A percentile compares a stretch with the other conserved stretches of the same genome.
These are phyloP conservation scores for Penicillium sp. DNA, from an alignment of 2,329 filamentous ascomycete genomes.

Conservation along the genomic window DNA sequence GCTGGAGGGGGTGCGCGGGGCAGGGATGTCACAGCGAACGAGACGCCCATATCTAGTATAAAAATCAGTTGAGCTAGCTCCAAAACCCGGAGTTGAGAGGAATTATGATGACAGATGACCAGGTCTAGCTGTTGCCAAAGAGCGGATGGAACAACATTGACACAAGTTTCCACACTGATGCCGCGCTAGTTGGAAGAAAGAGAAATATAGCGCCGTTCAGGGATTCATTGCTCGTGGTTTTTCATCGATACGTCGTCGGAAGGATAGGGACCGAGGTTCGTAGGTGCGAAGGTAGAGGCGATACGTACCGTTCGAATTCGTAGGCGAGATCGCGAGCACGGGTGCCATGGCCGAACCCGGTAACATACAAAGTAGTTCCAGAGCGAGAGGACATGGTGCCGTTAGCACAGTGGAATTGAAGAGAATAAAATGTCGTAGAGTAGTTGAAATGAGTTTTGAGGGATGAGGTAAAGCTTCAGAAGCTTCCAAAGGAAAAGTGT, in stretches of 20 bases:
- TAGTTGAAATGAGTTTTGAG: not conserved
- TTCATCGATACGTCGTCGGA: constrained; percentile 12
- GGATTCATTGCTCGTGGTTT: constrained; percentile 3
- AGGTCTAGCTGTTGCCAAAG: constrained; percentile 6
- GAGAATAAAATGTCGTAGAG: not conserved
- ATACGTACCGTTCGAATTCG: constrained; percentile 99
- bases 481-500: constrained; percentile 9
- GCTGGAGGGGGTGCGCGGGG: constrained; percentile 86
- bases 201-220: constrained; percentile 2
- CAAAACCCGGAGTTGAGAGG: not conserved
- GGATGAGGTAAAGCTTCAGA: constrained; percentile 5
- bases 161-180: constrained; percentile 5
- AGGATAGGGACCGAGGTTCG: constrained; percentile 28
- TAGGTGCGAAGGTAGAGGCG: constrained; percentile 42
- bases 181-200: constrained; percentile 5
- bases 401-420: constrained; percentile 4
- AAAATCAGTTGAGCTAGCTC: constrained; percentile 39
- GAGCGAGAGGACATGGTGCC: constrained; percentile 83
- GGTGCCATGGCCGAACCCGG: constrained; percentile 97
- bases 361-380: constrained; percentile 94
- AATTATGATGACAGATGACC: constrained; percentile 17
- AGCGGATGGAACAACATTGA: constrained; percentile 6
- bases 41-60: constrained; percentile 82
- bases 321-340: constrained; percentile 98
- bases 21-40: constrained; percentile 96